A percentile compares a stretch with the other conserved stretches of the same genome.
These are phyloP conservation scores for Cerioporus squamosus DNA, from an alignment of 1,284 basidiomycete species.

Conservation along the genomic window DNA sequence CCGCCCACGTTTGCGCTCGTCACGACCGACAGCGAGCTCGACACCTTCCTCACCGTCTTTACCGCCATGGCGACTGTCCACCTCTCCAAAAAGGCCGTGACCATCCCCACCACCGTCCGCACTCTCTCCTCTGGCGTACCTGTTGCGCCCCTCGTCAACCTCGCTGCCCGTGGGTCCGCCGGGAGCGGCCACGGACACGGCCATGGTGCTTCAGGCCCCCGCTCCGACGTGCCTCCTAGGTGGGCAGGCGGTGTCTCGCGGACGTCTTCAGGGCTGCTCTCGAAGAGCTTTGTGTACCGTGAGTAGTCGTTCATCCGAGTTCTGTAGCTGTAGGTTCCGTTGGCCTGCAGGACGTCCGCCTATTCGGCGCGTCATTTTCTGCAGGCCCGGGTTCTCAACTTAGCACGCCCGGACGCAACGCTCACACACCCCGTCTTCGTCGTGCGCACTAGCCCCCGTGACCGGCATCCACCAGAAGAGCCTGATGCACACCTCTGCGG, in stretches of 20 bases:
- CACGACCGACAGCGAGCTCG: slow-evolving; percentile 31
- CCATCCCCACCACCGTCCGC: slow-evolving; percentile 82
- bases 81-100: slow-evolving; percentile 80
- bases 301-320: slow-evolving; percentile 34
- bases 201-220: slow-evolving; percentile 57
- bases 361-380: too few species aligned
- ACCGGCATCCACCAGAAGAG: slow-evolving; percentile 68
- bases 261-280: slow-evolving; percentile 60
- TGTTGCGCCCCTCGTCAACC: slow-evolving; percentile 68
- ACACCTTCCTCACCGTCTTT: slow-evolving; percentile 11
- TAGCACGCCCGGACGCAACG: neutral
- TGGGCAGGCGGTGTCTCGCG: slow-evolving; percentile 67
- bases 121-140: slow-evolving; percentile 78
- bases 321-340: neutral
- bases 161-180: slow-evolving; percentile 65
- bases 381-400: too few species aligned
- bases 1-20: slow-evolving; percentile 30
- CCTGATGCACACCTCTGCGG: slow-evolving; percentile 73
- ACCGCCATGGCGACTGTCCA: slow-evolving; percentile 66
- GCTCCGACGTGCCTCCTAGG: slow-evolving; percentile 67
- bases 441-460: slow-evolving; percentile 45
- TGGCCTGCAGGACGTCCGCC: neutral
- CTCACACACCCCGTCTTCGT: neutral
- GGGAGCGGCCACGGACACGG: slow-evolving; percentile 61
- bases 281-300: slow-evolving; percentile 76